Base-by-base conservation (phyloP, 2,329 filamentous ascomycete species). In the Penicillium oxalicum region DNA sequence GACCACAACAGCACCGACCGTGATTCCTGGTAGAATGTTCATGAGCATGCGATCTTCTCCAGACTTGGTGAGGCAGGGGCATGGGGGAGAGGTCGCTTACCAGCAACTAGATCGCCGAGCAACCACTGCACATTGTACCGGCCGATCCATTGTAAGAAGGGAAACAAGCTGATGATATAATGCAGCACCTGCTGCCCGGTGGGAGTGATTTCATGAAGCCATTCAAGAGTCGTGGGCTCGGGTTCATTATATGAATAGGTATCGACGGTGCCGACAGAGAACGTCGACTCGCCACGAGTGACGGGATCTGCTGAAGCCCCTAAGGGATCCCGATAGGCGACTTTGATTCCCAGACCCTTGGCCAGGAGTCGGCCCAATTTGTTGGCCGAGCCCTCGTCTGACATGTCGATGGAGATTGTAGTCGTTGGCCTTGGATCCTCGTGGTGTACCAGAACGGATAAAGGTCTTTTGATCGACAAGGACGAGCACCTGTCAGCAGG, bases 101-200 rank as follows among this genome's bases (percentile, higher is more conserved):
- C 91, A 50, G 93, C 91, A 49, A 97, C 84, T 40, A 97, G 70
- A 71, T 98, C 93, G 61, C 93, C 93, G 12, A 82, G 68, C 5
- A 96, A 71, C 93, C 93, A 98, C 73, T 90, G 84, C 4, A 84
- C 9, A 65, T 98, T 98, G 74, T 98, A 98, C 58, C 84, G 81
- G 9, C 74, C 70, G 49, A 97, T 91, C 93, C 93, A 98, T n/a
- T 81, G 77, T 4, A 87, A 66, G 64, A 96, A 97, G 0, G 93
- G 93, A 58, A 98, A 95, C 1, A 97, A 73, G 11, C 80, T 86
- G 56, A 75, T 72, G 49, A 83, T 48, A 63, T 96, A 98, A 2
- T 72, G 59, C 4, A 68, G 42, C 3, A 84, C 46, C 33, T 86
- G 77, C 1, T 65, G 55, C 6, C 74, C 67, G 0, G 75, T 76